phyloP scores from a whole-genome alignment of 495 filamentous ascomycete genomes.

The Parmelia sp. region DNA sequence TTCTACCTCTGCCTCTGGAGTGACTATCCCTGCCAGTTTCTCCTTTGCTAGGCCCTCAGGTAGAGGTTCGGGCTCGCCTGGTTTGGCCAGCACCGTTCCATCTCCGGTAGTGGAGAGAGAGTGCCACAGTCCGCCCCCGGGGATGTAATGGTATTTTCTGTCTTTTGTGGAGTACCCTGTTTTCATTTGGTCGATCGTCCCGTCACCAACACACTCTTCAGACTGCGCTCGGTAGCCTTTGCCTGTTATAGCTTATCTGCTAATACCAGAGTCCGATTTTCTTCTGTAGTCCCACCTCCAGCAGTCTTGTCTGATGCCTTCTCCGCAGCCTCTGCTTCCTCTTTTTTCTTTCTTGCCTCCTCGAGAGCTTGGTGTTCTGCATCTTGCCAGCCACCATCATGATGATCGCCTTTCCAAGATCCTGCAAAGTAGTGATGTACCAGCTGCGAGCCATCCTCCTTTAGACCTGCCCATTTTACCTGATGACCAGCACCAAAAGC shows the following conservation, averaged over 20 bases:
- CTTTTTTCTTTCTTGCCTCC: conserved; percentile 11
- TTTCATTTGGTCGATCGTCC: background rate
- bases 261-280: background rate
- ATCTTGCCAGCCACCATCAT: conserved; percentile 6
- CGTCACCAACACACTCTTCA: background rate
- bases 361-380: conserved; percentile 12
- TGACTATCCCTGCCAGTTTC: background rate
- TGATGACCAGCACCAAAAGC: conserved; percentile 27
- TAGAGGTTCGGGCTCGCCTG: background rate
- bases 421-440: conserved; percentile 33
- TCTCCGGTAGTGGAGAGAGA: background rate
- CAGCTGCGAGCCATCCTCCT: conserved; percentile 25
- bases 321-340: background rate
- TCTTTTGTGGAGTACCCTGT: background rate
- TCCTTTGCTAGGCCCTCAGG: background rate
- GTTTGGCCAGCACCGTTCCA: background rate
- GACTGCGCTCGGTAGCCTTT: background rate
- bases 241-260: background rate
- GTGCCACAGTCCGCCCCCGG: background rate
- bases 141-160: background rate
- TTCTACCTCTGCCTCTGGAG: background rate
- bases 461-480: conserved; percentile 18
- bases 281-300: background rate
- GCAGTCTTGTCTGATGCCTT: background rate
- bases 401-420: conserved; percentile 30